A percentile compares a stretch with the other conserved stretches of the same genome.
These are phyloP conservation scores for Penicillium expansum DNA, from an alignment of 2,329 filamentous ascomycete genomes.

Conservation along the genomic window DNA sequence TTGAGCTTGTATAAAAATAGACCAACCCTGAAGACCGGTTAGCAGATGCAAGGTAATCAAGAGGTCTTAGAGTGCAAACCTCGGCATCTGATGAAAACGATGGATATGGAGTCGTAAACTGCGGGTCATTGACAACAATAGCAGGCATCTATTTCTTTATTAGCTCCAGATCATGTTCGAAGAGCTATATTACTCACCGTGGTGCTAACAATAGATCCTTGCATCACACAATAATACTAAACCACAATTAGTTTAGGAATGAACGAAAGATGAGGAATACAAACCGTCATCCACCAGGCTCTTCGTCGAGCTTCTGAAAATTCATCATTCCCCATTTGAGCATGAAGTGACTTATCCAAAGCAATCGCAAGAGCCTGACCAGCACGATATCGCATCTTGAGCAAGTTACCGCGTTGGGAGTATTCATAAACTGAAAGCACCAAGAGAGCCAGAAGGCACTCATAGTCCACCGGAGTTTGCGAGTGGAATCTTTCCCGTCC, in stretches of 20 bases:
- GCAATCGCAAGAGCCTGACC: constrained; percentile 45
- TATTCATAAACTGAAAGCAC: constrained; percentile 49
- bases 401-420: constrained; percentile 45
- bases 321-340: constrained; percentile 33
- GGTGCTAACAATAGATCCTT: constrained; percentile 46
- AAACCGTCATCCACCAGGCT: constrained; percentile 51
- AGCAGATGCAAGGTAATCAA: constrained; percentile 5
- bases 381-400: constrained; percentile 48
- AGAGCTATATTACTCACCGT: constrained; percentile 32
- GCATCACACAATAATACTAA: constrained; percentile 46
- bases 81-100: constrained; percentile 41
- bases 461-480: constrained; percentile 41
- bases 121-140: constrained; percentile 44
- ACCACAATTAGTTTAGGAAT: background rate
- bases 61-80: constrained; percentile 25
- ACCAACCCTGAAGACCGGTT: constrained; percentile 39
- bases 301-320: constrained; percentile 43
- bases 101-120: constrained; percentile 45
- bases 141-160: constrained; percentile 37
- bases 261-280: constrained; percentile 1
- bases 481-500: constrained; percentile 40
- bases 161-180: constrained; percentile 2
- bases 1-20: constrained; percentile 43
- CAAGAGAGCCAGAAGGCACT: constrained; percentile 42
- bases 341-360: constrained; percentile 45